Percentiles rank a stretch among this genome's conserved stretches.
phyloP scores from a whole-genome alignment of 1,284 basidiomycete genomes.

The Apiotrichum mycotoxinovorans region DNA sequence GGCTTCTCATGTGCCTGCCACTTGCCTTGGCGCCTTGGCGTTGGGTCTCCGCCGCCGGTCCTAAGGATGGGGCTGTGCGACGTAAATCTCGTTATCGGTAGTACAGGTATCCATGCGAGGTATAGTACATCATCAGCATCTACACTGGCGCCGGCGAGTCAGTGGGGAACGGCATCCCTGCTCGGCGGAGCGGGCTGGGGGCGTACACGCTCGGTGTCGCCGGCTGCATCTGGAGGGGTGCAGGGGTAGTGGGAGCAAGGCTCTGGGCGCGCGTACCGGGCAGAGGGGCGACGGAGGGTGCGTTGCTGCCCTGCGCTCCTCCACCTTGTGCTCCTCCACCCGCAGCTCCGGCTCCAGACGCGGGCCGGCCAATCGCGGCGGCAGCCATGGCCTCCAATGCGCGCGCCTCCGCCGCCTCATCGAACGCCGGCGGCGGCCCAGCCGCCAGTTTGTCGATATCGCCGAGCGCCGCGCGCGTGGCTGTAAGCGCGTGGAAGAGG shows the following conservation, averaged over 20 bases:
- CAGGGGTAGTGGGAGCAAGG: background rate
- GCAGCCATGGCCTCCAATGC: slow-evolving; percentile 12
- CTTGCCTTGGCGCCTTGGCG: no score
- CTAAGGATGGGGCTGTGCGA: no score
- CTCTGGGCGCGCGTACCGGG: background rate
- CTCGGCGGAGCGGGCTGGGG: background rate
- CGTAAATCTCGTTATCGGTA: no score
- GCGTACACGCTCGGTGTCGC: background rate
- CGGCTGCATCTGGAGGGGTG: background rate
- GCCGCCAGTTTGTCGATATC: slow-evolving; percentile 25
- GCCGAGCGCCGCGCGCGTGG: slow-evolving; percentile 28
- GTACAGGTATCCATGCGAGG: background rate
- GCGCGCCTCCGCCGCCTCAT: slow-evolving; percentile 16
- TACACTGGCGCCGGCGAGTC: background rate
- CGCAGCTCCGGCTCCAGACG: background rate
- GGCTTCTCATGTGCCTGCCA: no score
- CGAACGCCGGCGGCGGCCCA: slow-evolving; percentile 7
- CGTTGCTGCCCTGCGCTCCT: no score
- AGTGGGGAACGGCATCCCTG: background rate
- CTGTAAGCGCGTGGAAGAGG: slow-evolving; percentile 36
- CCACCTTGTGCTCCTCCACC: background rate
- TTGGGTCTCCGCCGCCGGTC: no score
- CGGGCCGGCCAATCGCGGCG: slow-evolving; percentile 2
- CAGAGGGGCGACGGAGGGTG: background rate
- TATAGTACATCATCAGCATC: background rate